Evolutionary conservation across 805 yeast genomes (phyloP).

Genomic region (Candida mattraensis): DNA sequence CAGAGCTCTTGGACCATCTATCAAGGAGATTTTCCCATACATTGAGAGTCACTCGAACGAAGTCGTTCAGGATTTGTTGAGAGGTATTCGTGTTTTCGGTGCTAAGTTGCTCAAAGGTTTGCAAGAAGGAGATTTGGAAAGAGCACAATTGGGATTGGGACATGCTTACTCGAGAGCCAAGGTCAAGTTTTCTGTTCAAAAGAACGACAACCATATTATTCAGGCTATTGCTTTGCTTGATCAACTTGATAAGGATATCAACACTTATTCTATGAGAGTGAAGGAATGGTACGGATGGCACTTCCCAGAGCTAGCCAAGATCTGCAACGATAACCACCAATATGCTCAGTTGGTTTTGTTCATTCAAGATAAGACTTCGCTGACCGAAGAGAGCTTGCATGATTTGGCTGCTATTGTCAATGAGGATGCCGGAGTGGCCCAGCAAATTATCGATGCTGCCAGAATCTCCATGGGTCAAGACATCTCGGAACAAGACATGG

Average conservation of each 20-base stretch:
- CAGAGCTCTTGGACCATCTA: constrained; percentile 93
- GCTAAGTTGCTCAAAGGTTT: constrained; percentile 85
- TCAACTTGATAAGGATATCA: constrained; percentile 96
- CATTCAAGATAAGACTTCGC: constrained; percentile 83
- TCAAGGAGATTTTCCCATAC: constrained; percentile 85
- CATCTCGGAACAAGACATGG: constrained; percentile 91
- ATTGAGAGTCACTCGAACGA: constrained; percentile 91
- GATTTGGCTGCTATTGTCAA: constrained; percentile 87
- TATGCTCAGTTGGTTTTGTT: constrained; percentile 79
- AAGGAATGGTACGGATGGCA: constrained; percentile 99
- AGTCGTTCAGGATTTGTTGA: constrained; percentile 88
- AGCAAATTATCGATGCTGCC: constrained; percentile 90
- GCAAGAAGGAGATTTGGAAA: constrained; percentile 92
- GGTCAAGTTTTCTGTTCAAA: constrained; percentile 97
- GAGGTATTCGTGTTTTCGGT: constrained; percentile 93
- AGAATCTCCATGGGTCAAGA: constrained; percentile 99
- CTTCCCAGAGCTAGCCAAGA: constrained; percentile 93
- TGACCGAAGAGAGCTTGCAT: constrained; percentile 80
- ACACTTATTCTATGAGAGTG: constrained; percentile 95
- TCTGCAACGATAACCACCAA: constrained; percentile 84
- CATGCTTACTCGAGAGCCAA: constrained; percentile 99
- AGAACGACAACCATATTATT: constrained; percentile 98
- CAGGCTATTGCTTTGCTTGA: constrained; percentile 98
- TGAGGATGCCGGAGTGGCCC: constrained; percentile 91
- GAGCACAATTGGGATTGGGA: constrained; percentile 98